Conservation (phyloP, 148 eudicot species). For the Camellia japonica region DNA sequence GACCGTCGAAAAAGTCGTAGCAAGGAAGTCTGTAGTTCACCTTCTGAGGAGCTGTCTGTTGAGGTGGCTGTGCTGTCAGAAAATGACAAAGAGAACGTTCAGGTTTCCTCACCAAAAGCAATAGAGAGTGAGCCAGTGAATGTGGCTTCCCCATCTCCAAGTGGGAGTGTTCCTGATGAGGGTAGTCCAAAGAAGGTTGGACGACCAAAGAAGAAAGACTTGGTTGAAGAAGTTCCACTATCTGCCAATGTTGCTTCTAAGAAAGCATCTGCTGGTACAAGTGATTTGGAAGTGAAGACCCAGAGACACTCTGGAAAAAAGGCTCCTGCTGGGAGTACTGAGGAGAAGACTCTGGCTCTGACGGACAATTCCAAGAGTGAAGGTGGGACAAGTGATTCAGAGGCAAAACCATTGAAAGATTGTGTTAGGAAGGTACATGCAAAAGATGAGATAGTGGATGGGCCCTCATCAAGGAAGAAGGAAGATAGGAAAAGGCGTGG, state of each 20-base stretch:
- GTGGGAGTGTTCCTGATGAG: constrained; percentile 42
- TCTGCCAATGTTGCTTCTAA: constrained; percentile 30
- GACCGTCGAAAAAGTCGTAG: constrained; percentile 25
- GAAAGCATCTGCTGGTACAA: constrained; percentile 39
- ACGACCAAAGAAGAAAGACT: constrained; percentile 39
- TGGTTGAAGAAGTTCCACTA: constrained; percentile 33
- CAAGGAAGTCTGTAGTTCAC: constrained; percentile 33
- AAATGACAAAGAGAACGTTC: constrained; percentile 30
- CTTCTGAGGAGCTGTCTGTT: constrained; percentile 26
- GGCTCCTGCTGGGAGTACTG: constrained; percentile 24
- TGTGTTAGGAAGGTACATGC: constrained; percentile 39
- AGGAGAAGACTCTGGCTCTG: constrained; percentile 29
- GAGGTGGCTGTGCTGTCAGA: constrained; percentile 34
- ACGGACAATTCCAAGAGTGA: constrained; percentile 34
- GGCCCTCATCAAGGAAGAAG: constrained; percentile 31
- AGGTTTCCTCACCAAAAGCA: constrained; percentile 35
- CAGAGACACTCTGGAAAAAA: constrained; percentile 40
- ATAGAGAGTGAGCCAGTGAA: constrained; percentile 37
- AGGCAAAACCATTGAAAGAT: constrained; percentile 29
- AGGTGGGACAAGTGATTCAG: constrained; percentile 43
- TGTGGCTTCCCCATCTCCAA: constrained; percentile 46
- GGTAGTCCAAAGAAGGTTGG: constrained; percentile 28
- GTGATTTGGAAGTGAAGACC: constrained; percentile 31
- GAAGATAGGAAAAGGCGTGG: constrained; percentile 29
- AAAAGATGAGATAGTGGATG: constrained; percentile 20